These are phyloP conservation scores for Coemansia asiatica DNA, from an alignment of 192 early-diverging fungal genomes.

Conservation along the genomic window DNA sequence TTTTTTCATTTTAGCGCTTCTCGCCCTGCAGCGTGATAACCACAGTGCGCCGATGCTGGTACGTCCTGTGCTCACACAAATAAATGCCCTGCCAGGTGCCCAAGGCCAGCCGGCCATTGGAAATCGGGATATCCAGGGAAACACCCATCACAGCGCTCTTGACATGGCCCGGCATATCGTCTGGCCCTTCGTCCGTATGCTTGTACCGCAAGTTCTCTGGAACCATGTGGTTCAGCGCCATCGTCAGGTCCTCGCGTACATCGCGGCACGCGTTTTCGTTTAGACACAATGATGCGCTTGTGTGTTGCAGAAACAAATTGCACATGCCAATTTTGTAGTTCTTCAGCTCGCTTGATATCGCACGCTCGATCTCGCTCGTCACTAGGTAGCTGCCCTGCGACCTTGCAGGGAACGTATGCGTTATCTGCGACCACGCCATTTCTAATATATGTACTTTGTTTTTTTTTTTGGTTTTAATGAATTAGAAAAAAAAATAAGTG, in stretches of 20 bases:
- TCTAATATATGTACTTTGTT: background rate
- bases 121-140: conserved; percentile 83
- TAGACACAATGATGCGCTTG: conserved; percentile 82
- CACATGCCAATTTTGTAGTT: conserved; percentile 76
- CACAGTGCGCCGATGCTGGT: conserved; percentile 60
- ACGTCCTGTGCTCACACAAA: conserved; percentile 70
- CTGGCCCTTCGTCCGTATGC: conserved; percentile 84
- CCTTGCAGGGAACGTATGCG: conserved; percentile 60
- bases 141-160: conserved; percentile 82
- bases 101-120: conserved; percentile 70
- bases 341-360: conserved; percentile 58
- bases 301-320: conserved; percentile 90
- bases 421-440: conserved; percentile 69
- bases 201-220: conserved; percentile 77
- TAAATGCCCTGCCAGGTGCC: conserved; percentile 89
- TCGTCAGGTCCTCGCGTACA: conserved; percentile 82
- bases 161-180: conserved; percentile 91
- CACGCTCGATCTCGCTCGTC: conserved; percentile 62
- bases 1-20: conserved; percentile 48
- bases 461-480: background rate
- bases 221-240: conserved; percentile 78
- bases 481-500: no score
- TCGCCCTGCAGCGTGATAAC: conserved; percentile 79
- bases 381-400: conserved; percentile 77
- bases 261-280: conserved; percentile 86